These are phyloP conservation scores for Scheffersomyces stambukii DNA, from an alignment of 1,139 yeast species.

Conservation along the genomic window DNA sequence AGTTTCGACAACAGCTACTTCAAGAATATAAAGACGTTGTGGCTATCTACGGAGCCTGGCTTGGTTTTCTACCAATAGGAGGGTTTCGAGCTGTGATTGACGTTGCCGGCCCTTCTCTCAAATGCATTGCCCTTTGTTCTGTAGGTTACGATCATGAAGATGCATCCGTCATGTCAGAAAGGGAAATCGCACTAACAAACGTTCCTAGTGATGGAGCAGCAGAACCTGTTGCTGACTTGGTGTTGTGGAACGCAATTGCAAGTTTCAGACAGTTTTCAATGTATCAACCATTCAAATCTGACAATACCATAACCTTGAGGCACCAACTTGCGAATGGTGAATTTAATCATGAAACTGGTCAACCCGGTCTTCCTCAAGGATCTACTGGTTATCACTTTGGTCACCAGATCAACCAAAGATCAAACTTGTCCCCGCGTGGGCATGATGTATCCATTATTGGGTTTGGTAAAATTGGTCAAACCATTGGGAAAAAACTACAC, in stretches of 20 bases:
- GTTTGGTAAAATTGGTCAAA: conserved; percentile 72
- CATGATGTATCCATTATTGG: conserved; percentile 69
- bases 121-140: conserved; percentile 60
- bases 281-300: conserved; percentile 24
- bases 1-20: conserved; percentile 32
- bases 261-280: conserved; percentile 59
- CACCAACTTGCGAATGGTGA: conserved; percentile 7
- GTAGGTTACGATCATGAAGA: conserved; percentile 71
- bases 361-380: conserved; percentile 3
- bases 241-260: conserved; percentile 52
- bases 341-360: conserved; percentile 8
- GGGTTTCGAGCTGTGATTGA: conserved; percentile 53
- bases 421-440: conserved; percentile 47
- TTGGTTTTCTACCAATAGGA: conserved; percentile 48
- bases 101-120: conserved; percentile 47
- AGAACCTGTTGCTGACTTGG: conserved; percentile 74
- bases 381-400: conserved; percentile 45
- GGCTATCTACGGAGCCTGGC: conserved; percentile 66
- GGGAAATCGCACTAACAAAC: conserved; percentile 55
- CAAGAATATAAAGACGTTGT: conserved; percentile 35
- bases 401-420: conserved; percentile 32
- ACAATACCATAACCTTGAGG: conserved; percentile 13
- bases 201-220: conserved; percentile 64
- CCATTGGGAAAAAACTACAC: conserved; percentile 53
- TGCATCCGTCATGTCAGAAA: conserved; percentile 30